Evolutionary conservation across 2,329 filamentous ascomycete species (phyloP), one percentile per base, ranked within the genome.

Genomic region (Colletotrichum filicis): DNA sequence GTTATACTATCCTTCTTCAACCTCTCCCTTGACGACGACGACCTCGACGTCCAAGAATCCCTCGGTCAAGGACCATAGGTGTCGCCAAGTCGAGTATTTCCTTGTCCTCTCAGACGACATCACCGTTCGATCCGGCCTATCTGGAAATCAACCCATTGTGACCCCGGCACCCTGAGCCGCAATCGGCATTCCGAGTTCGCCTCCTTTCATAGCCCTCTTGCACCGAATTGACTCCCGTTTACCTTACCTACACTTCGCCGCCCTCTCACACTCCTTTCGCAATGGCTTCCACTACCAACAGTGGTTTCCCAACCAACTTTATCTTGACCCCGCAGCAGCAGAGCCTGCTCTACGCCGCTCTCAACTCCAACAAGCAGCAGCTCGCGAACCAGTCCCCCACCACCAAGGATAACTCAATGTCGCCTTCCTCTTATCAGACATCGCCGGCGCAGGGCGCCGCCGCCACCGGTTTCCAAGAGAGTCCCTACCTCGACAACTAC

Each of bases 401-500:
- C n/a, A 80, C 79, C 73, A 83, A 85, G 72, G 77, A 79, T 28
- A 74, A 85, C 67, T 82, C 86, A 61, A 78, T 88, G 77, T 86
- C 89, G 71, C 83, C 89, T 63, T 80, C 80, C 66, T 83, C 89
- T 64, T 81, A 90, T 75, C 86, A 87, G 74, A 84, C 84, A 66
- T 89, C 88, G 12, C 87, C 88, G 19, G 76, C 80, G 59, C 83
- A 86, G 76, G 79, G 78, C 30, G 85, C 86, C 42, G 82, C 83
- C 4, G 42, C 30, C 80, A 90, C 58, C 8, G 88, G 85, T 75
- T 89, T 91, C 57, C 91, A 95, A 37, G 93, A 95, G 61, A 97
- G 93, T 75, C 95, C 95, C 0, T 95, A 92, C 79, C 87, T 97
- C 71, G 95, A 98, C 79, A 82, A 81, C 75, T 97, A 95, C 78